Conservation (phyloP, 1,284 basidiomycete genomes). For the Trichosporon sp. region DNA sequence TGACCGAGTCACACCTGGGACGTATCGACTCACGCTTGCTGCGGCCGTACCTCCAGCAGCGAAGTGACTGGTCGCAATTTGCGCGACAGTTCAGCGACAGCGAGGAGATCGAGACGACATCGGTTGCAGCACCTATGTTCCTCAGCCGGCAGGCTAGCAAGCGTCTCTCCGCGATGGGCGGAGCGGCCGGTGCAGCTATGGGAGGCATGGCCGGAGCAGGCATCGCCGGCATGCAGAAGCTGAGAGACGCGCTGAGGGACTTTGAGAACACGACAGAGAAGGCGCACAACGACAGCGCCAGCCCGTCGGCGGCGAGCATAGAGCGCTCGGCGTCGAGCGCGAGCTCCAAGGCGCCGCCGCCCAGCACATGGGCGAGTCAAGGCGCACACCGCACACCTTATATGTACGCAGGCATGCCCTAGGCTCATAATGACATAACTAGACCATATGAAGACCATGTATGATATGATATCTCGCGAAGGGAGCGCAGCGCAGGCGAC, state of each 20-base stretch:
- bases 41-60: slow-evolving; percentile 82
- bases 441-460: neutral
- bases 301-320: neutral
- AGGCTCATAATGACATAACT: neutral
- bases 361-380: neutral
- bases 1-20: slow-evolving; percentile 83
- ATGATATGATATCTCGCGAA: neutral
- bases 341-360: neutral
- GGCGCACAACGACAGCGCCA: slow-evolving; percentile 2
- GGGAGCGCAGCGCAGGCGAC: no score
- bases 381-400: neutral
- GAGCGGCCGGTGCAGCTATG: slow-evolving; percentile 44
- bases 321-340: neutral
- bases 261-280: slow-evolving; percentile 29
- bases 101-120: slow-evolving; percentile 8
- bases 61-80: slow-evolving; percentile 64
- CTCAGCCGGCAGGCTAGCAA: slow-evolving; percentile 5
- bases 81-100: slow-evolving; percentile 17
- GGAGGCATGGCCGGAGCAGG: slow-evolving; percentile 13
- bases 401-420: neutral
- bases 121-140: slow-evolving; percentile 12
- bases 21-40: slow-evolving; percentile 82
- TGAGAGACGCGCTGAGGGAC: slow-evolving; percentile 45
- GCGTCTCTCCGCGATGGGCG: slow-evolving; percentile 33
- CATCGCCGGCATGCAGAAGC: slow-evolving; percentile 37